Base-by-base conservation (phyloP, 2,329 filamentous ascomycete species). In the Xylaria sp. region DNA sequence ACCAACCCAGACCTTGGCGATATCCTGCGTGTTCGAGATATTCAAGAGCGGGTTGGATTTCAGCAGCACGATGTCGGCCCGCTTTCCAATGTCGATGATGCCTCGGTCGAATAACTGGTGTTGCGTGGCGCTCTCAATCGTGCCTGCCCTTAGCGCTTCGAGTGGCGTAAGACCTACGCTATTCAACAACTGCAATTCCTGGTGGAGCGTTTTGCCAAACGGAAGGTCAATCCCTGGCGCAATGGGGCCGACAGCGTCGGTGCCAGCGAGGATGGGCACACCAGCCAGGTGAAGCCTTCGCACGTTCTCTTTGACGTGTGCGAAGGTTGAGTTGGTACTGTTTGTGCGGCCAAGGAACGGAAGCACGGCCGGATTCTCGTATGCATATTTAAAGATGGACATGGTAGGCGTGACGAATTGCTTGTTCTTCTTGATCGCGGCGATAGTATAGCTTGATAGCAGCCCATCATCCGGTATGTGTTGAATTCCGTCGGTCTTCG, bases 251-350 rank as follows among this genome's bases (percentile, higher is more conserved):
- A 72, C 66, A n/a, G 78, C 72, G 20, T 78, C 77, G n/a, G 79
- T 79, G 3, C 79, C 79, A 8, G 76, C 76, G 18, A 77, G 69
- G 34, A 81, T 76, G 5, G 72, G 69, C 23, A 79, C 75, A 8
- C 78, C 77, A 4, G 77, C 76, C 5, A 65, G 46, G 62, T 77
- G 66, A 28, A 76, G 66, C 31, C 50, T 63, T 31, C 66, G 57
- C 1, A 88, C 83, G 65, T 89, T 84, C 62, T 85, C 85, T 23
- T 79, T 75, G 5, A 83, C 85, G 23, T 86, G 82, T 72, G 87
- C 70, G 56, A 72, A 74, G 28, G 72, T 67, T 3, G 52, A 6
- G 41, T 75, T 73, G 37, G 70, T 69, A 1, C 52, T 46, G 46
- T 63, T 68, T 28, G 69, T 66, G 20, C 69, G 66, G 10, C 73